phyloP scores from a whole-genome alignment of 169 alveolate genomes.

The Plasmodium knowlesi region DNA sequence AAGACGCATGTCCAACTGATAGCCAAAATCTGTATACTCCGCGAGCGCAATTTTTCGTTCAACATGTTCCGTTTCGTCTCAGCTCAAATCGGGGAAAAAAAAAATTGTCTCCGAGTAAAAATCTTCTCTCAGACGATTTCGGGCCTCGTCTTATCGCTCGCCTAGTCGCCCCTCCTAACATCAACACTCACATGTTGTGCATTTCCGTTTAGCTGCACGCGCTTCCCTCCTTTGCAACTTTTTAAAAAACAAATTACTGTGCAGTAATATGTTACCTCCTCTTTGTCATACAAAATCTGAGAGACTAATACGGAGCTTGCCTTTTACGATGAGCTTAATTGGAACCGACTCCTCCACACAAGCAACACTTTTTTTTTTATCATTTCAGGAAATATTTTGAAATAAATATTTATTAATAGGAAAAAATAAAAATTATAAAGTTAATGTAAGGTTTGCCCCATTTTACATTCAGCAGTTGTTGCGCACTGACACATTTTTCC shows the following conservation, averaged over 20 bases:
- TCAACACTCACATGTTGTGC: not conserved
- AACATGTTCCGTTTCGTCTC: not conserved
- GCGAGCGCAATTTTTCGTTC: not conserved
- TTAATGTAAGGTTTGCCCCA: not conserved
- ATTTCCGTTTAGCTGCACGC: not conserved
- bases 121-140: not conserved
- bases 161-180: not conserved
- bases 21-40: constrained; percentile 1
- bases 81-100: not conserved
- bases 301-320: not conserved
- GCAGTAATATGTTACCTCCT: not conserved
- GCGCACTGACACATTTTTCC: not conserved
- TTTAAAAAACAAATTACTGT: not conserved
- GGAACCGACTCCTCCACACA: not conserved
- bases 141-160: not conserved
- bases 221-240: not conserved
- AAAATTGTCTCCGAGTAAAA: not conserved
- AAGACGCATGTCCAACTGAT: not conserved
- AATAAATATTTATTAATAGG: not conserved
- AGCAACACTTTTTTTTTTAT: not conserved
- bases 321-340: not conserved
- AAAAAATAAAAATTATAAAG: not conserved
- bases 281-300: not conserved
- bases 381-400: not conserved
- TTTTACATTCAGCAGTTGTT: not conserved